Evolutionary conservation across 2,329 filamentous ascomycete genomes (phyloP).

Genomic region (Aspergillus spinulosporus): DNA sequence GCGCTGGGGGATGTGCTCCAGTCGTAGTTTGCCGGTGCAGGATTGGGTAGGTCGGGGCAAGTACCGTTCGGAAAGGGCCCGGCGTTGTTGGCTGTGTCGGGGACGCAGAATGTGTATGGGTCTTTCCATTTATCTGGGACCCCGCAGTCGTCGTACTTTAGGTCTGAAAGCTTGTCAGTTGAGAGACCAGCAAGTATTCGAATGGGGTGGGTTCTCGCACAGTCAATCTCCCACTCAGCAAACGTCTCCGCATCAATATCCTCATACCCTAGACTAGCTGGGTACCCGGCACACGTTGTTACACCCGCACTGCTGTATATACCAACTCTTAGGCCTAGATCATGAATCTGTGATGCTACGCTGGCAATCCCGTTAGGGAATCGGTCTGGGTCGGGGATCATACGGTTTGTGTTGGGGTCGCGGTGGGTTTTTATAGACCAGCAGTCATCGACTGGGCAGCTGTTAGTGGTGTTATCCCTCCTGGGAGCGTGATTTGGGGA

Average conservation of each 20-base stretch:
- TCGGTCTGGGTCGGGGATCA: slow-evolving; percentile 50
- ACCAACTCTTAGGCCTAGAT: slow-evolving; percentile 60
- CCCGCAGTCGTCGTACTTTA: slow-evolving; percentile 61
- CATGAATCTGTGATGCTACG: slow-evolving; percentile 56
- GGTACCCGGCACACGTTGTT: slow-evolving; percentile 58
- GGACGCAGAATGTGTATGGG: slow-evolving; percentile 42
- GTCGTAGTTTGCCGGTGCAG: slow-evolving; percentile 52
- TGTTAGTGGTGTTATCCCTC: too few relatives aligned
- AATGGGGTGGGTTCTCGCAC: slow-evolving; percentile 18
- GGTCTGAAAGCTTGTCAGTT: slow-evolving; percentile 34
- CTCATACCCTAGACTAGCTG: slow-evolving; percentile 59
- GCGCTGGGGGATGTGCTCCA: slow-evolving; percentile 52
- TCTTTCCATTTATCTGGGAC: slow-evolving; percentile 43
- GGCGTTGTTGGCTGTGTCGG: slow-evolving; percentile 37
- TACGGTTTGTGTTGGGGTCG: slow-evolving; percentile 45
- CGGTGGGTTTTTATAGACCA: slow-evolving; percentile 52
- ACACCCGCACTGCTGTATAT: slow-evolving; percentile 57
- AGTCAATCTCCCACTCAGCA: slow-evolving; percentile 61
- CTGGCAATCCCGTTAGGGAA: slow-evolving; percentile 62
- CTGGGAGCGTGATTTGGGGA: too few relatives aligned
- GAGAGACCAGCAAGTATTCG: neutral
- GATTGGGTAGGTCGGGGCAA: slow-evolving; percentile 36
- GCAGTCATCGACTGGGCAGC: slow-evolving; percentile 57
- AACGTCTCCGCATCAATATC: slow-evolving; percentile 60
- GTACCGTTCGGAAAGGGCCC: slow-evolving; percentile 43